Evolutionary conservation across 1,139 yeast genomes (phyloP), one percentile per base, ranked within the genome.

Genomic region (Trichomonascaceae sp.): DNA sequence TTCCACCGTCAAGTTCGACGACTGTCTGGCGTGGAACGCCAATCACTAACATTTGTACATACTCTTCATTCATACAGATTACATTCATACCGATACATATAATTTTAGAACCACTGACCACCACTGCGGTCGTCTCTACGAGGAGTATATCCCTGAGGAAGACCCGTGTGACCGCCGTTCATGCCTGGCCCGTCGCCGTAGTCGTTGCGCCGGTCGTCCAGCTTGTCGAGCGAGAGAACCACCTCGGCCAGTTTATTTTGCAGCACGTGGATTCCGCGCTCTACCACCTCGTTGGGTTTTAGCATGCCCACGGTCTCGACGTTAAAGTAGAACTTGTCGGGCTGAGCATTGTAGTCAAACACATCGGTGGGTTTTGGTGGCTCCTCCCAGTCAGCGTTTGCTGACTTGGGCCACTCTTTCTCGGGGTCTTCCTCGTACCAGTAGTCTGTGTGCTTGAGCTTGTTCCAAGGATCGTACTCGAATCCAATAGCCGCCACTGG

Each of bases 391-490:
- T 82, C 94, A 45, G 93, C 74, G 59, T 92, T 89, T 44, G 72
- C 73, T 31, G 85, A 73, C 45, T 69, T 71, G 28, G 96, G 96
- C 99, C 99, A 89, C 63, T 89, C 99, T 31, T 69, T 72, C 29
- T 73, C 84, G 25, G 82, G 78, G 52, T 76, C 81, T 42, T 76
- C 92, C 59, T 89, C 98, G 55, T 78, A 84, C 99, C 99, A 89
- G 53, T 72, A 81, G 48, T 85, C 95, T 0, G 98, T 89, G 55
- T 89, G 98, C 51, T 79, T 78, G 47, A 92, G 68, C 60, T 89
- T 92, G 59, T 89, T 89, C 93, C 95, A 89, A n/a, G 99, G 99
- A 54, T 89, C 99, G 52, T 89, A 89, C 59, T 89, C 99, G 51
- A 89, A 89, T 16, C 93, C 97, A 37, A 92, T 71, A n/a, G 98